A percentile compares a stretch with the other conserved stretches of the same genome.
These are phyloP conservation scores for Curvularia eragrostidis DNA, from an alignment of 2,329 filamentous ascomycete genomes.

Conservation along the genomic window DNA sequence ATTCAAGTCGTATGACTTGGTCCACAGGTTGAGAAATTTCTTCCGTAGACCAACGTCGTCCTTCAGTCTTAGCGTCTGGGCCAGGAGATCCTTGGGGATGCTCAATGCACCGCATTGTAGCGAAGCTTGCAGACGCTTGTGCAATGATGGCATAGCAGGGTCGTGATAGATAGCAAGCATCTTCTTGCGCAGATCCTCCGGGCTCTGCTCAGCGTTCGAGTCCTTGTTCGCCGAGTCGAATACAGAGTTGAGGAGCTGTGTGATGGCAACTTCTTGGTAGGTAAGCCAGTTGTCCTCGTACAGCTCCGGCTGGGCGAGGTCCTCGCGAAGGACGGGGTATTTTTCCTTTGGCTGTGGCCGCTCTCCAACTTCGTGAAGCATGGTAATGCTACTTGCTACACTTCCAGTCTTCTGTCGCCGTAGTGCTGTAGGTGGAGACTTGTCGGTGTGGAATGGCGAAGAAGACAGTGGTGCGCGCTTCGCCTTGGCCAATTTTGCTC, in stretches of 20 bases:
- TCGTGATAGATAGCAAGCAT: constrained; percentile 63
- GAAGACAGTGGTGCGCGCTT: constrained; percentile 38
- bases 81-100: constrained; percentile 60
- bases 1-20: constrained; percentile 62
- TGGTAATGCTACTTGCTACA: constrained; percentile 40
- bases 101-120: constrained; percentile 64
- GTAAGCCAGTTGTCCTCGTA: constrained; percentile 69
- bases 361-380: constrained; percentile 44
- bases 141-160: constrained; percentile 57
- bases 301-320: constrained; percentile 62
- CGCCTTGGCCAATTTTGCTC: constrained; percentile 30
- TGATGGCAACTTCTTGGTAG: constrained; percentile 67
- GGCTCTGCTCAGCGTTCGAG: constrained; percentile 37
- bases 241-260: constrained; percentile 65
- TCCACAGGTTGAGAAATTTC: constrained; percentile 64
- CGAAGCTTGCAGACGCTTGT: constrained; percentile 66
- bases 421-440: constrained; percentile 46
- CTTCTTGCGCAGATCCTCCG: constrained; percentile 53
- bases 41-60: constrained; percentile 65
- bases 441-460: constrained; percentile 47
- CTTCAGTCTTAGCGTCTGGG: constrained; percentile 55
- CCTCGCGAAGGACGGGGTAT: constrained; percentile 62
- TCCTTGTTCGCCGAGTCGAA: constrained; percentile 52
- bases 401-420: constrained; percentile 35
- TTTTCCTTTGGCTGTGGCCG: constrained; percentile 40